These are phyloP conservation scores for Picea glauca DNA, from an alignment of 75 land plant genomes.

Conservation along the genomic window DNA sequence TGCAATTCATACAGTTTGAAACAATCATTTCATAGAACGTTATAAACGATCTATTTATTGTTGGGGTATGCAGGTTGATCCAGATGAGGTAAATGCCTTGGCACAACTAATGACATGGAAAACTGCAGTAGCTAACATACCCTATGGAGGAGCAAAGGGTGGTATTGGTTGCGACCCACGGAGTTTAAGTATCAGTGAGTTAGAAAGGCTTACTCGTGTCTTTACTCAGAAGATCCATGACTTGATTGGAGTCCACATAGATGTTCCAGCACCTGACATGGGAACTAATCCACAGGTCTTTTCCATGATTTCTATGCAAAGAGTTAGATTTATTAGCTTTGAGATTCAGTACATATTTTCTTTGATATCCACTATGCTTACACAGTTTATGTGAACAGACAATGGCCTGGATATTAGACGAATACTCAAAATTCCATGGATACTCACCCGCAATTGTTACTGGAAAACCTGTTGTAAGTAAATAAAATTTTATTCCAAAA, in stretches of 20 bases:
- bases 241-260: slow-evolving; percentile 33
- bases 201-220: slow-evolving; percentile 35
- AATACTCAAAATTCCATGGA: slow-evolving; percentile 88
- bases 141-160: slow-evolving; percentile 89
- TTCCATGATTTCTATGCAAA: not conserved
- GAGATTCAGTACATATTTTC: not conserved
- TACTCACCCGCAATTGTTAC: slow-evolving; percentile 80
- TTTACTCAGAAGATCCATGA: slow-evolving; percentile 46
- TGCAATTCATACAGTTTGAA: not conserved
- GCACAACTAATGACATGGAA: slow-evolving; percentile 93
- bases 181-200: slow-evolving; percentile 26
- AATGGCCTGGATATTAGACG: slow-evolving; percentile 92
- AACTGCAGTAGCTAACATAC: slow-evolving; percentile 74
- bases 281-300: slow-evolving; percentile 76
- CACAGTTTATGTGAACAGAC: slow-evolving; percentile 33
- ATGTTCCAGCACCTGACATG: slow-evolving; percentile 45
- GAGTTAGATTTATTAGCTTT: not conserved
- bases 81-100: slow-evolving; percentile 83
- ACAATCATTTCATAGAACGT: not conserved
- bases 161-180: slow-evolving; percentile 67
- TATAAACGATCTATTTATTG: not conserved
- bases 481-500: slow-evolving; percentile 6
- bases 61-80: slow-evolving; percentile 51
- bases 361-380: not conserved
- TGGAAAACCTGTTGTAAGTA: slow-evolving; percentile 80